Conservation (phyloP, 2,329 filamentous ascomycete genomes). For the Botryotinia globosa region DNA sequence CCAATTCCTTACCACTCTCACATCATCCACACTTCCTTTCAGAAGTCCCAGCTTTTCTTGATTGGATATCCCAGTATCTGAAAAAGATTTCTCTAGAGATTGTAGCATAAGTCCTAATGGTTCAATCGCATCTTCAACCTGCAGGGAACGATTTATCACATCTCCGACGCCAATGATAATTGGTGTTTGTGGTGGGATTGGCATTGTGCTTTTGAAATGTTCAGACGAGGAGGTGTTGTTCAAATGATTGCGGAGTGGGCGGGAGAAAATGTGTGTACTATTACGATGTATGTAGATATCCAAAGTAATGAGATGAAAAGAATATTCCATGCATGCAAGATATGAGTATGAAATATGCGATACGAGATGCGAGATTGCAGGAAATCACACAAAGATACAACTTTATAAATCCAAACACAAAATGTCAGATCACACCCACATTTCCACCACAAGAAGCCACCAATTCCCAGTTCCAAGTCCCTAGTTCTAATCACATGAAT, state of each 20-base stretch:
- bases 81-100: background rate
- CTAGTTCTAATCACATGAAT: background rate
- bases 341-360: background rate
- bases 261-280: background rate
- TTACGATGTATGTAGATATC: background rate
- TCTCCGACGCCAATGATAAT: slow-evolving; percentile 63
- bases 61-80: background rate
- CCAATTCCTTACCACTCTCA: slow-evolving; percentile 22
- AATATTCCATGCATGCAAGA: background rate
- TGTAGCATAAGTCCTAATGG: slow-evolving; percentile 53
- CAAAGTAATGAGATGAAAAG: background rate
- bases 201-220: background rate
- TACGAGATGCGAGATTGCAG: background rate
- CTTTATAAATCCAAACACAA: background rate
- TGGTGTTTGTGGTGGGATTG: slow-evolving; percentile 39
- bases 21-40: slow-evolving; percentile 48
- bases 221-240: background rate
- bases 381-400: background rate
- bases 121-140: slow-evolving; percentile 53
- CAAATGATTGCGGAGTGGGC: background rate
- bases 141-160: slow-evolving; percentile 54
- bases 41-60: slow-evolving; percentile 42
- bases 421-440: background rate
- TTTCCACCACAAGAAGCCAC: background rate
- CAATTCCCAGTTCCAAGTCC: background rate